Evolutionary conservation across 225 moss, liverwort and hornwort genomes (phyloP).

Genomic region (Lunularia cruciata): DNA sequence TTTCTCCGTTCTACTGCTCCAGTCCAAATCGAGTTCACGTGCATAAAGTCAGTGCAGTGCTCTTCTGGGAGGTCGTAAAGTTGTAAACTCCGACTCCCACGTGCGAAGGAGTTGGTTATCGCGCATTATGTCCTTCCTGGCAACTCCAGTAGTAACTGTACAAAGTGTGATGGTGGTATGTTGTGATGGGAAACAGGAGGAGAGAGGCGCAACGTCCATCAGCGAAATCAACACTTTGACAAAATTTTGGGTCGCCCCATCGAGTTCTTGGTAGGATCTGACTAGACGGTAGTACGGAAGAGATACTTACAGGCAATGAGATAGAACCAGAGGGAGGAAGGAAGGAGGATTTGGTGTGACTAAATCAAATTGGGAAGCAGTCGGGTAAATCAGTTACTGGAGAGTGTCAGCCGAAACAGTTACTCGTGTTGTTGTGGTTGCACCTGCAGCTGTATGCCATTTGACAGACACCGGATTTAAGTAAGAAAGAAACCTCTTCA

Average conservation of each 20-base stretch:
- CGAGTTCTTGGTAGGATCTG: constrained; percentile 23
- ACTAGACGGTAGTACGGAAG: constrained; percentile 1
- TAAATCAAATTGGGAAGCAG: constrained; percentile 1
- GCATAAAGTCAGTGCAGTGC: neutral
- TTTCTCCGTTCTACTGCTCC: neutral
- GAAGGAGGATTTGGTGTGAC: neutral
- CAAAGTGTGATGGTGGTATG: neutral
- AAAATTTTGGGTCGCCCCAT: neutral
- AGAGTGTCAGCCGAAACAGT: constrained; percentile 13
- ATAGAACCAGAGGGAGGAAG: neutral
- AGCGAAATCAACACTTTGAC: neutral
- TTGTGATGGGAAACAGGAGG: constrained; percentile 14
- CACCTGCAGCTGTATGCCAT: neutral
- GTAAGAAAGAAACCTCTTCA: neutral
- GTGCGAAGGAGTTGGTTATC: neutral
- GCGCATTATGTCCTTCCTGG: neutral
- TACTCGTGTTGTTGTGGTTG: constrained; percentile 9
- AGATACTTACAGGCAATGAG: neutral
- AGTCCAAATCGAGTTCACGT: neutral
- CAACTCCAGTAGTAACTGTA: neutral
- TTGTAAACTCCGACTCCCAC: neutral
- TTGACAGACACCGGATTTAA: neutral
- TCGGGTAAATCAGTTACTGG: constrained; percentile 16
- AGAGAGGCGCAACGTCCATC: constrained; percentile 8
- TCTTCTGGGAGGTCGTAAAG: neutral